These are phyloP conservation scores for Corchorus capsularis DNA, from an alignment of 345 rosid genomes.

Conservation along the genomic window DNA sequence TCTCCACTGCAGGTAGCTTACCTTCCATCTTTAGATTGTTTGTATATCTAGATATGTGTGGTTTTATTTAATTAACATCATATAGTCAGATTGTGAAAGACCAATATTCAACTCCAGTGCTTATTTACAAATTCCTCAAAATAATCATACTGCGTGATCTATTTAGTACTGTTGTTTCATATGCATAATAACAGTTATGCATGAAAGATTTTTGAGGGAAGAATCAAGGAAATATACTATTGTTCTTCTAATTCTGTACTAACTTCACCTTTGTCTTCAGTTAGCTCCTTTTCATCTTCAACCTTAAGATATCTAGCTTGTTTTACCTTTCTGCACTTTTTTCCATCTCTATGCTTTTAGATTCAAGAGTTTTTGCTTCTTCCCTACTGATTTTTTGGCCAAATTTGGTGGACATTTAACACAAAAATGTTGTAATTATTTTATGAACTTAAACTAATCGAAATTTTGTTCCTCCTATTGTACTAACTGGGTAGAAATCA, in stretches of 20 bases:
- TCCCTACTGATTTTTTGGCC: background rate
- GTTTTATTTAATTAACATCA: background rate
- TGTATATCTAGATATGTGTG: background rate
- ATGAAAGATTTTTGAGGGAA: background rate
- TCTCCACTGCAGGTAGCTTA: constrained; percentile 85
- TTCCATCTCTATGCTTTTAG: background rate
- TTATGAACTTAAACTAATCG: background rate
- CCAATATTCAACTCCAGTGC: background rate
- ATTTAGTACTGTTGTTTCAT: background rate
- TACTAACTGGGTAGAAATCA: background rate
- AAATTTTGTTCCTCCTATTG: constrained; percentile 3
- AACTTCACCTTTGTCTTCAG: background rate
- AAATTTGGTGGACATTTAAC: background rate
- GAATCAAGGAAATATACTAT: background rate
- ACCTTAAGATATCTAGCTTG: background rate
- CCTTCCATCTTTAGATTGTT: background rate
- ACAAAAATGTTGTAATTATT: background rate
- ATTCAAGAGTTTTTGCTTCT: background rate
- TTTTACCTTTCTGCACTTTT: background rate
- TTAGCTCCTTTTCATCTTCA: background rate
- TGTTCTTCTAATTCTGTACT: background rate
- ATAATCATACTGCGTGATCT: background rate
- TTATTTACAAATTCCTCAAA: background rate
- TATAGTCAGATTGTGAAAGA: background rate
- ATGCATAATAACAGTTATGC: background rate